Evolutionary conservation across 2,329 filamentous ascomycete genomes (phyloP).

Genomic region (Metarhizium brunneum): DNA sequence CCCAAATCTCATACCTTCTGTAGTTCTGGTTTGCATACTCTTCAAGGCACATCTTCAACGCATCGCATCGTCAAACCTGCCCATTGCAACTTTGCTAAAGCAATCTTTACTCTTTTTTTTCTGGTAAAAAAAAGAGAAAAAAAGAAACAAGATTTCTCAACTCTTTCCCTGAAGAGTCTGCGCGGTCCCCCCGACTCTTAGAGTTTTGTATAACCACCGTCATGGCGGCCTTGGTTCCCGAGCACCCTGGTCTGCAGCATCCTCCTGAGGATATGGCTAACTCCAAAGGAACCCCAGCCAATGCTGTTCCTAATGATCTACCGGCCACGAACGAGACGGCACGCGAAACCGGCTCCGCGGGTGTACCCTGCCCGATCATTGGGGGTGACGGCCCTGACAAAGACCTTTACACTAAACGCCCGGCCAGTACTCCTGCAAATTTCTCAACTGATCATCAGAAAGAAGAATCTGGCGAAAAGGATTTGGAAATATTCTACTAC

Average conservation of each 20-base stretch:
- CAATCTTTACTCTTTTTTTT: too few relatives aligned
- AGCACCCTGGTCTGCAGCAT: neutral
- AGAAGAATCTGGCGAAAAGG: too few relatives aligned
- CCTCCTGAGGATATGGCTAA: conserved; percentile 2
- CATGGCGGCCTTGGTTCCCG: neutral
- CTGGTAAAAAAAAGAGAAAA: too few relatives aligned
- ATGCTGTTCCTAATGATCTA: conserved; percentile 24
- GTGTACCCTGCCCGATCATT: conserved; percentile 20
- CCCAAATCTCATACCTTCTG: too few relatives aligned
- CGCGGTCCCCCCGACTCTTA: neutral
- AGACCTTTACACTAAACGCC: conserved; percentile 24
- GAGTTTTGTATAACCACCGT: neutral
- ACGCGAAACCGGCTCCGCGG: conserved; percentile 12
- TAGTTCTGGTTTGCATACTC: too few relatives aligned
- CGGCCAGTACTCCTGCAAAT: conserved; percentile 18
- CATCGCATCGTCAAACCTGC: too few relatives aligned
- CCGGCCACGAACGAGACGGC: conserved; percentile 26
- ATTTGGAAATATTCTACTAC: too few relatives aligned
- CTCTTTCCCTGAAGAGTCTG: neutral
- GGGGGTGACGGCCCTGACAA: conserved; percentile 24
- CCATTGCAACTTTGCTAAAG: too few relatives aligned
- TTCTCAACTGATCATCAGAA: conserved; percentile 26
- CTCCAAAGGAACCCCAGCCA: conserved; percentile 14
- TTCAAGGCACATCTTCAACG: too few relatives aligned
- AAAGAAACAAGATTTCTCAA: too few relatives aligned